Base-by-base conservation (phyloP, 2,329 filamentous ascomycete genomes). In the Hypocreales sp. region DNA sequence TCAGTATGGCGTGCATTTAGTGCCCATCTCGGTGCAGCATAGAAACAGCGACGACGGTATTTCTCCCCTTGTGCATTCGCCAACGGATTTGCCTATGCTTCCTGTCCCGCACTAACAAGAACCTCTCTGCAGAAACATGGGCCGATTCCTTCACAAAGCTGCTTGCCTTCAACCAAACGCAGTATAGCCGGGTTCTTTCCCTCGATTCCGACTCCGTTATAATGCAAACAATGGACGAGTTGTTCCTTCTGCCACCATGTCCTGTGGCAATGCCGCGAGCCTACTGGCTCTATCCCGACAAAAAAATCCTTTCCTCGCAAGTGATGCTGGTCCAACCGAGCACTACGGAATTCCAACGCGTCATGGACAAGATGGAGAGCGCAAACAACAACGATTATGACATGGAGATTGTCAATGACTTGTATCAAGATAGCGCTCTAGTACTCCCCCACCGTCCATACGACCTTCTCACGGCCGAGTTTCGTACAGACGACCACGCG, bases 221-320 rank as follows among this genome's bases (percentile, higher is more conserved):
- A 4, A 58, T 78, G 4, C 57, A 72, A 32, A 50, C 59, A 14
- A 65, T 82, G 59, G 78, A 83, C 38, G 75, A 81, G 29, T 59
- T 82, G 0, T 83, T 83, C 50, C 61, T 76, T 16, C 55, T 78
- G 2, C 78, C 77, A 0, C 45, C 54, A 2, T 60, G 64, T 1
- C 55, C 64, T 1, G 61, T 77, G 4, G 75, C 75, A 3, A 74
- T 81, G 64, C 73, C 77, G 2, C 66, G 72, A 18, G 78, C 77
- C 7, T 81, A 82, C 46, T 82, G 77, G 77, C 55, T 71, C 2
- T 56, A 66, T 5, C 65, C 65, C 0, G 53, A 60, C 1, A 55
- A 54, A 7, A 57, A 58, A 35, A 57, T 60, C 3, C 56, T 81
- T 8, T 69, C 71, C 0, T 68, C 67, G 0, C 57, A 70, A 4